Base-by-base conservation (phyloP, 2,329 filamentous ascomycete species). In the Trichophyton mentagrophytes region DNA sequence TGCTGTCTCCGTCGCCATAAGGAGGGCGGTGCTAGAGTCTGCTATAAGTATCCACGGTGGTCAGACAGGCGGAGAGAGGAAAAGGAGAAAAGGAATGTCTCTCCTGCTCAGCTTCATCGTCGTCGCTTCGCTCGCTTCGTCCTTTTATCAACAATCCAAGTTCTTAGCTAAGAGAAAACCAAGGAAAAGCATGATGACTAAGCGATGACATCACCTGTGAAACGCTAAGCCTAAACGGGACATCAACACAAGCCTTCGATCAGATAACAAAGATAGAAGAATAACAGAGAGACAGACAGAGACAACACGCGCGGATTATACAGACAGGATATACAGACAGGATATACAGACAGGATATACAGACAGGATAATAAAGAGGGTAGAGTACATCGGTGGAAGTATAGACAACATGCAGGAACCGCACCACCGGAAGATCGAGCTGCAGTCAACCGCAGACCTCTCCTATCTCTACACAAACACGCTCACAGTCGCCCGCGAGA, bases 381-480 rank as follows among this genome's bases (percentile, higher is more conserved):
- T 13, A 51, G 22, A 36, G 27, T 7, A 3, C 7, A 38, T 3
- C 27, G 20, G 33, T 11, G 13, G 8, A 13, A 27, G 47, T 33
- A 38, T 38, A 38, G 1, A 51, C 46, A 33, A 38, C 33, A 70
- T 72, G 67, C 44, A 63, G 60, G 67, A 68, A 63, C 66, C 71
- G 49, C 73, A 77, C 66, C 73, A 79, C 65, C 76, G 77, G 65
- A 79, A 78, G 67, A 74, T 79, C 67, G 77, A 79, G 62, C 73
- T 79, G n/a, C 77, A 79, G 67, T 76, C 77, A 51, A 70, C 77
- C 60, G 72, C 73, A 62, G 77, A 79, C 69, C 74, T 79, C 58
- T 75, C 73, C 59, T 79, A 78, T 62, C 76, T 79, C 56, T 75
- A 77, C 64, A 67, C 70, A 63, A 79, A 79, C 67, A 73, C 77